Base-by-base conservation (phyloP, 1,284 basidiomycete genomes). In the Neotropicomus parvogracilis region DNA sequence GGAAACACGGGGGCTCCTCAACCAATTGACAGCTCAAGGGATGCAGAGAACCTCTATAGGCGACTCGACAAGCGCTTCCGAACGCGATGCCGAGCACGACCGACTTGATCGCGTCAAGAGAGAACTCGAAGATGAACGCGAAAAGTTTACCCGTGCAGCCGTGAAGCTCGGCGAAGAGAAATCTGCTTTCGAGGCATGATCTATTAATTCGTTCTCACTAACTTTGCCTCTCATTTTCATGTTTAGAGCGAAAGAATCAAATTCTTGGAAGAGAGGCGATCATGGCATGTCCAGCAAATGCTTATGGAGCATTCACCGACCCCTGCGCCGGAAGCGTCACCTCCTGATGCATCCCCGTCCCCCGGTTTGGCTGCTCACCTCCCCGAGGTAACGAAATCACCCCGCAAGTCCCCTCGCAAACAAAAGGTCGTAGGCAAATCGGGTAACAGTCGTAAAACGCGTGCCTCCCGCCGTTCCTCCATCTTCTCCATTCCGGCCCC, bases 71-170 rank as follows among this genome's bases (percentile, higher is more conserved):
- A 72, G 70, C n/a, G 68, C 61, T n/a, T 75, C 79, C 11, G 68
- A 73, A 44, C 60, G 65, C 41, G 80, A 83, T 50, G 72, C 73
- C 31, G 80, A 83, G 58, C 71, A 66, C 37, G 73, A 79, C 40
- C 70, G 74, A 16, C 62, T 85, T 28, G 75, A 79, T 27, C 68
- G 64, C 19, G 70, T 80, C 39, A 73, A 70, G 56, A 67, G 64
- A 41, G 75, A 83, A 39, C 77, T 92, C 7, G 83, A 90, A 43
- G 70, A 75, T 10, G 87, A 92, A 58, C 75, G 85, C 11, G 70
- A 71, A 44, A 79, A 79, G 52, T 81, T 89, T 55, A 80, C 80
- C 0, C 80, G 84, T 49, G 81, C 81, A 11, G 74, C 81, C 12
- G 68, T 84, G 16, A 75, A 73, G 50, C 66, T 92, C 13, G 79